Evolutionary conservation across 2,329 filamentous ascomycete species (phyloP).

Genomic region (Xylariaceae sp.): DNA sequence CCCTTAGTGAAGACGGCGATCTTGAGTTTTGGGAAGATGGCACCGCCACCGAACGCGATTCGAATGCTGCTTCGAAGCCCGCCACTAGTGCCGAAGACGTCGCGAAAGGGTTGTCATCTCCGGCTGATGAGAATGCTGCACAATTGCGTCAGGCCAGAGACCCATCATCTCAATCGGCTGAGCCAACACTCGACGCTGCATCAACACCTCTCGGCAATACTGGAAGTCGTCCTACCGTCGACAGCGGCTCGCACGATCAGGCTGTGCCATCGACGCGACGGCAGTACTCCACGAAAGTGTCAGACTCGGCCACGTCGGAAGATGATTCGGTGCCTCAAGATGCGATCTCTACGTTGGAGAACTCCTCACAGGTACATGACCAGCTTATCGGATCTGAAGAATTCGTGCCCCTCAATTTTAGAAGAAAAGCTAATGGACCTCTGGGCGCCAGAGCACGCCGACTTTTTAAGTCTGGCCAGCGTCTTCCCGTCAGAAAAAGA

Average conservation of each 20-base stretch:
- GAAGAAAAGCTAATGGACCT: too few species aligned
- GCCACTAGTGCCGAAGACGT: neutral
- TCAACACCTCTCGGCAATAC: slow-evolving; percentile 6
- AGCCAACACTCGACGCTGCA: slow-evolving; percentile 5
- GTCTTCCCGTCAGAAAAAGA: too few species aligned
- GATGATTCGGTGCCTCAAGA: too few species aligned
- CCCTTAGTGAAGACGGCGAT: slow-evolving; percentile 72
- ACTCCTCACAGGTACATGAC: too few species aligned
- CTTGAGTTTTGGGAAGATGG: slow-evolving; percentile 89
- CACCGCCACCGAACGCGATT: slow-evolving; percentile 28
- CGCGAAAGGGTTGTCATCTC: neutral
- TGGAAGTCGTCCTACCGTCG: slow-evolving; percentile 14
- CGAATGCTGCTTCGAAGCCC: neutral
- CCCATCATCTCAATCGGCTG: slow-evolving; percentile 13
- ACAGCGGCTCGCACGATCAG: slow-evolving; percentile 3
- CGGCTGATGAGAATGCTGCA: neutral
- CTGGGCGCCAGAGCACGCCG: too few species aligned
- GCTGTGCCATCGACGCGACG: slow-evolving; percentile 21
- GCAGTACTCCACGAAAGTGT: slow-evolving; percentile 9
- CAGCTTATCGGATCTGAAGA: too few species aligned
- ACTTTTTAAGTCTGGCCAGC: too few species aligned
- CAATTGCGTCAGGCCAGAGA: slow-evolving; percentile 8
- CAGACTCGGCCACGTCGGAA: too few species aligned
- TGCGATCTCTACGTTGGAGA: too few species aligned
- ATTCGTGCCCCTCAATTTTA: too few species aligned